phyloP scores from a whole-genome alignment of 495 filamentous ascomycete genomes.

The Mytilinidion resinicola region DNA sequence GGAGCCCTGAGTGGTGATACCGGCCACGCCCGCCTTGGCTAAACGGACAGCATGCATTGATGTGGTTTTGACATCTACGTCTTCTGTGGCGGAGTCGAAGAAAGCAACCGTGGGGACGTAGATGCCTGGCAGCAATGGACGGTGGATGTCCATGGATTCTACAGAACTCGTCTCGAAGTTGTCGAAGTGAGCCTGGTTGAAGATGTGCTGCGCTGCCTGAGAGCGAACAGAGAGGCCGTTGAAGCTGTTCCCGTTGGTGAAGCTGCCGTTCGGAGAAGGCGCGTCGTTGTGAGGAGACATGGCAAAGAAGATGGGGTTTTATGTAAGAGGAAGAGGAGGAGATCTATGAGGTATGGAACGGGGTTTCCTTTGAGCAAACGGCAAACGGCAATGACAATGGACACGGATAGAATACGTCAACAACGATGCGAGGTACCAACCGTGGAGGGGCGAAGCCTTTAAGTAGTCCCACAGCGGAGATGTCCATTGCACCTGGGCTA shows the following conservation, averaged over 20 bases:
- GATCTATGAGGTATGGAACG: background rate
- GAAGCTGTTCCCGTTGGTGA: constrained; percentile 13
- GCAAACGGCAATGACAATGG: constrained; percentile 1
- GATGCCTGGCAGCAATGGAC: constrained; percentile 30
- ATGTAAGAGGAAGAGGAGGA: constrained; percentile 7
- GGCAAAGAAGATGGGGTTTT: constrained; percentile 3
- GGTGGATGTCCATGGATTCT: constrained; percentile 27
- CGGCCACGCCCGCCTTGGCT: constrained; percentile 70
- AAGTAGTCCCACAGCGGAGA: constrained; percentile 25
- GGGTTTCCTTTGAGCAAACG: constrained; percentile 8
- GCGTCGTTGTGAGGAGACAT: constrained; percentile 30
- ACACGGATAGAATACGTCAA: constrained; percentile 23
- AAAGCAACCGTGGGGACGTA: constrained; percentile 39
- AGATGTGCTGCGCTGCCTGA: constrained; percentile 25
- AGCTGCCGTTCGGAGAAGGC: constrained; percentile 20
- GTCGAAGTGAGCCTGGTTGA: constrained; percentile 22
- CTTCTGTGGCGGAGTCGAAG: constrained; percentile 37
- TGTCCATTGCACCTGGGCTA: constrained; percentile 4
- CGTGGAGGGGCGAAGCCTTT: constrained; percentile 18
- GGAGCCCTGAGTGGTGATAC: constrained; percentile 79
- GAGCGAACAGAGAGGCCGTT: constrained; percentile 6
- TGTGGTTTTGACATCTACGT: constrained; percentile 61
- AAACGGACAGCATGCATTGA: constrained; percentile 74
- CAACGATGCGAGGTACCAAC: constrained; percentile 10
- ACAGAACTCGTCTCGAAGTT: constrained; percentile 32